Conservation (phyloP, 1,284 basidiomycete genomes). For the Tilletiopsis washingtonensis region DNA sequence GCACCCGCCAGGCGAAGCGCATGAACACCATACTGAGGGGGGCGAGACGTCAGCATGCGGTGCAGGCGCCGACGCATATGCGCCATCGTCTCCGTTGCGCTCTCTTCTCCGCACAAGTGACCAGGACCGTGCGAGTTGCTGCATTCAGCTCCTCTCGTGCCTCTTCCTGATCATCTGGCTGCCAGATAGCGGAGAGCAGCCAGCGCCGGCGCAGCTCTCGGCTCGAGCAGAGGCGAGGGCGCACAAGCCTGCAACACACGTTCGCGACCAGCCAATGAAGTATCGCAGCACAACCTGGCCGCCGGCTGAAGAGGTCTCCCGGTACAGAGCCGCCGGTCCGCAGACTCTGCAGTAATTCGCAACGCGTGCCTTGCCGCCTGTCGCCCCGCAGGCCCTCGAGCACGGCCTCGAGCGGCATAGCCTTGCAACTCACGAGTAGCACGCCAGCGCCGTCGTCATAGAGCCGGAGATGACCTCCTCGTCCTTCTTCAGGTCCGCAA, state of each 20-base stretch:
- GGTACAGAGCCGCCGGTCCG: not conserved
- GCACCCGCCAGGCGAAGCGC: conserved; percentile 45
- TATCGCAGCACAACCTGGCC: not conserved
- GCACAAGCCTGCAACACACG: no score
- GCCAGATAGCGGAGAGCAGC: no score
- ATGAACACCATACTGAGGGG: conserved; percentile 33
- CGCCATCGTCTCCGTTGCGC: not conserved
- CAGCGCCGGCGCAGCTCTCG: no score
- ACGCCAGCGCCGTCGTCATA: conserved; percentile 39
- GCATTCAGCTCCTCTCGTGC: no score
- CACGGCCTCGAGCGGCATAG: no score
- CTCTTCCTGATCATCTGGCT: no score
- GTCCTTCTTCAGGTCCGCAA: conserved; percentile 43
- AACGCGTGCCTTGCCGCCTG: not conserved
- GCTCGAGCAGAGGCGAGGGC: no score
- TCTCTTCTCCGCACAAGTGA: not conserved
- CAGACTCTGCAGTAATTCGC: not conserved
- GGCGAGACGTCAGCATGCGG: no score
- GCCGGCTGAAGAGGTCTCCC: not conserved
- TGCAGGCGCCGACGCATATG: no score
- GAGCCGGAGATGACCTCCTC: conserved; percentile 43
- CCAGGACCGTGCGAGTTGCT: not conserved
- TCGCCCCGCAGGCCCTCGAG: no score
- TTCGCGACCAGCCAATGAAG: not conserved
- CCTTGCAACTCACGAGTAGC: conserved; percentile 24